phyloP scores from a whole-genome alignment of 2,329 filamentous ascomycete species.

The Diaporthe caulivora region DNA sequence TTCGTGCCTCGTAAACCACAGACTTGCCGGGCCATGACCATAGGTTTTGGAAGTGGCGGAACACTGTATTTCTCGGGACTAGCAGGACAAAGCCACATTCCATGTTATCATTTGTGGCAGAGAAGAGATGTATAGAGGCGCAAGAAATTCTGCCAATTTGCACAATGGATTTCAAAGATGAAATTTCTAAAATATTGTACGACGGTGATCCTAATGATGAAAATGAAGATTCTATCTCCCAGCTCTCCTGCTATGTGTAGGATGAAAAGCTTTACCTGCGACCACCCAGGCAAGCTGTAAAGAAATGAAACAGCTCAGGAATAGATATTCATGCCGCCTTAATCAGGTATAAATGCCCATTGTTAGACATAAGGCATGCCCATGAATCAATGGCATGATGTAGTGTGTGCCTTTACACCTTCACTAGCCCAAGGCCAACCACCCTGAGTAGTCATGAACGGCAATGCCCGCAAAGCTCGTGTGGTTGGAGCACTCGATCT shows the following conservation, averaged over 20 bases:
- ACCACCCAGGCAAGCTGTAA: background rate
- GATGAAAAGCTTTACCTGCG: background rate
- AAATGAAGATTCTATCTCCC: background rate
- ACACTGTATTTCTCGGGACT: background rate
- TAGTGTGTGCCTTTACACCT: background rate
- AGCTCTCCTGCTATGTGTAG: background rate
- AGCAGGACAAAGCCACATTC: background rate
- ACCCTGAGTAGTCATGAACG: constrained; percentile 26
- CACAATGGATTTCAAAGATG: background rate
- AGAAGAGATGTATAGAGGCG: background rate
- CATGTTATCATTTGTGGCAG: background rate
- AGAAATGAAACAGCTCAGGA: background rate
- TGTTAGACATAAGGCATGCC: background rate
- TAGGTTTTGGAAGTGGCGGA: background rate
- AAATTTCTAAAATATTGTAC: background rate
- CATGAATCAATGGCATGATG: background rate
- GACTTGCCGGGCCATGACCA: background rate
- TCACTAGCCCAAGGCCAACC: constrained; percentile 19
- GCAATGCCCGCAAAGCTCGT: constrained; percentile 28
- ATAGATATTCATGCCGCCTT: background rate
- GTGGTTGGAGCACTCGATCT: constrained; percentile 11
- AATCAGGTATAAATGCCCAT: background rate
- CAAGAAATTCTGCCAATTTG: background rate
- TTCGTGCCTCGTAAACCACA: too few species aligned
- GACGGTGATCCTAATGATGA: too few species aligned